phyloP scores from a whole-genome alignment of 805 yeast genomes.

The Candida endomychidarum region DNA sequence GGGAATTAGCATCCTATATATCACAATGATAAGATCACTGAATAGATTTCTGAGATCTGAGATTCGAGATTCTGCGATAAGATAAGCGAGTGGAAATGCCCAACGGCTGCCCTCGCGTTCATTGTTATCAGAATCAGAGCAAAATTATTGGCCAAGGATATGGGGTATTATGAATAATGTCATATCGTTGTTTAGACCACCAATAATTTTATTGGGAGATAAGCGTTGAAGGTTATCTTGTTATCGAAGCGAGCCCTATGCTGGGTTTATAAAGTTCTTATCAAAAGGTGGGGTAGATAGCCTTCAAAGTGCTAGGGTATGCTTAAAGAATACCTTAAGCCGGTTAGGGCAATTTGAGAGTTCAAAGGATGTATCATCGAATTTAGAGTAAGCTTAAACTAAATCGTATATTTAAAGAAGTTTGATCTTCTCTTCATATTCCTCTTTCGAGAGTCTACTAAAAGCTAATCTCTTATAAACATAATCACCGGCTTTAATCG shows the following conservation, averaged over 20 bases:
- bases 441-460: slow-evolving; percentile 12
- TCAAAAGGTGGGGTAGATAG: too few relatives aligned
- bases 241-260: too few relatives aligned
- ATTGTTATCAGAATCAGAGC: neutral
- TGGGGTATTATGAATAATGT: neutral
- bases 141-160: neutral
- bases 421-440: slow-evolving; percentile 14
- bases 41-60: neutral
- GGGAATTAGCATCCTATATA: neutral
- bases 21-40: neutral
- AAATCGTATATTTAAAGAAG: too few relatives aligned
- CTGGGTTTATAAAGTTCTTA: too few relatives aligned
- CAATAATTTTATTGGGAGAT: too few relatives aligned
- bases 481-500: slow-evolving; percentile 16
- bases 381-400: too few relatives aligned
- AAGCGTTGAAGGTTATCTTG: too few relatives aligned
- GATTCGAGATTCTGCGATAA: neutral
- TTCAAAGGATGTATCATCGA: too few relatives aligned
- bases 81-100: neutral
- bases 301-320: too few relatives aligned
- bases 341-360: too few relatives aligned
- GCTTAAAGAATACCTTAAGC: too few relatives aligned
- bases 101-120: neutral
- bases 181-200: too few relatives aligned
- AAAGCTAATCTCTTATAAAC: slow-evolving; percentile 16